Evolutionary conservation across 2,329 filamentous ascomycete genomes (phyloP).

Genomic region (Claviceps capensis): DNA sequence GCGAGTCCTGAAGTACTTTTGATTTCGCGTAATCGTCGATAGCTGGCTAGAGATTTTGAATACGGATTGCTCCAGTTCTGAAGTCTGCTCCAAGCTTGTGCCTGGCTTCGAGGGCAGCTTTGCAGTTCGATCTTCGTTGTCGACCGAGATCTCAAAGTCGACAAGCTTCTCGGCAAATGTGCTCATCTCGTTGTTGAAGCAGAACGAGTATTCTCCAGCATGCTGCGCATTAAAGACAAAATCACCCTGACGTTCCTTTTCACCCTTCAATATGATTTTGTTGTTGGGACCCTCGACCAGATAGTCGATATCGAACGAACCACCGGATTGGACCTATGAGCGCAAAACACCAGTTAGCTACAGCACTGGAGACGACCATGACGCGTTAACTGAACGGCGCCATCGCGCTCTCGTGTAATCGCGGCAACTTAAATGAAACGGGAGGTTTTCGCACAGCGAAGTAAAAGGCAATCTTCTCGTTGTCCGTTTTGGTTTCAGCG

Average conservation of each 20-base stretch:
- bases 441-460: slow-evolving; percentile 48
- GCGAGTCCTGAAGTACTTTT: slow-evolving; percentile 98
- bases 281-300: slow-evolving; percentile 68
- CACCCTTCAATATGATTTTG: slow-evolving; percentile 69
- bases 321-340: slow-evolving; percentile 83
- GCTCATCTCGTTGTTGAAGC: slow-evolving; percentile 97
- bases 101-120: slow-evolving; percentile 80
- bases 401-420: neutral
- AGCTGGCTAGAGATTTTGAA: slow-evolving; percentile 89
- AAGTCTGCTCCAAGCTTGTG: slow-evolving; percentile 77
- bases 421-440: neutral
- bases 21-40: slow-evolving; percentile 88
- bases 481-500: slow-evolving; percentile 59
- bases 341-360: neutral
- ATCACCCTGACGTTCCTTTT: slow-evolving; percentile 89
- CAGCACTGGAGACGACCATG: neutral
- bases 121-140: slow-evolving; percentile 67
- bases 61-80: slow-evolving; percentile 79
- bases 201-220: slow-evolving; percentile 84
- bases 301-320: slow-evolving; percentile 96
- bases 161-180: slow-evolving; percentile 96
- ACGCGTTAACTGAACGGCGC: neutral
- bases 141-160: slow-evolving; percentile 94
- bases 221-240: slow-evolving; percentile 93
- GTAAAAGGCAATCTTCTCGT: slow-evolving; percentile 92